Conservation (phyloP, 2,329 filamentous ascomycete genomes). For the Aspergillus ibericus region DNA sequence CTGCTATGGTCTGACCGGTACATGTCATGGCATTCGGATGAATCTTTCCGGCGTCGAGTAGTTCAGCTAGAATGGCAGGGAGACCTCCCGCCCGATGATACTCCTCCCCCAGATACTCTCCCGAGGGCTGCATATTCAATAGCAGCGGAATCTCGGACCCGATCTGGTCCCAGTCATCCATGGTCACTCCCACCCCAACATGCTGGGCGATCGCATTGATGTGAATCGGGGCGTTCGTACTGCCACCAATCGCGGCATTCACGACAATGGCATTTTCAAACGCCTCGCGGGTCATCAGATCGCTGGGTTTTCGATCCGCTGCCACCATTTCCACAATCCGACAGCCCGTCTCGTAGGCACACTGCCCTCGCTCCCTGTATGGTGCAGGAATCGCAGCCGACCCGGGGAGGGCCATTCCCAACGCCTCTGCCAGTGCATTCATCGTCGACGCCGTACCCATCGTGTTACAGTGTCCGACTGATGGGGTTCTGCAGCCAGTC, state of each 20-base stretch:
- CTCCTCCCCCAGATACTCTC: not conserved
- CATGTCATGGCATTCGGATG: not conserved
- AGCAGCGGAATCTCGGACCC: not conserved
- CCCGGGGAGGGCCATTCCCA: not conserved
- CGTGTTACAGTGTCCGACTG: not conserved
- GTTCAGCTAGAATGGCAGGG: not conserved
- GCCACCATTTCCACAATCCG: not conserved
- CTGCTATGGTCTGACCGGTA: not conserved
- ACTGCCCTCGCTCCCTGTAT: not conserved
- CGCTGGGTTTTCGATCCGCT: not conserved
- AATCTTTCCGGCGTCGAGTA: not conserved
- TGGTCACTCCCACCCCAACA: not conserved
- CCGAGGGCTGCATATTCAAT: not conserved
- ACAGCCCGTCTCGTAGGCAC: not conserved
- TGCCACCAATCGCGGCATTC: not conserved
- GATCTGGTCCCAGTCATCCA: not conserved
- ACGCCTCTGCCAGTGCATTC: not conserved
- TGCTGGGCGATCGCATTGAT: not conserved
- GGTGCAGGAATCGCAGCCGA: not conserved
- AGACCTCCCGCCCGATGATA: not conserved
- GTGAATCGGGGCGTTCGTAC: not conserved
- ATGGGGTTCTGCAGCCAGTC: not conserved
- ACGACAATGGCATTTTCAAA: not conserved
- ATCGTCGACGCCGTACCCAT: not conserved
- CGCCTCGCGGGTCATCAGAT: not conserved